Percentiles rank a stretch among this genome's conserved stretches.
Evolutionary conservation across 495 filamentous ascomycete species (phyloP).

Genomic region (Talaromyces ruber): DNA sequence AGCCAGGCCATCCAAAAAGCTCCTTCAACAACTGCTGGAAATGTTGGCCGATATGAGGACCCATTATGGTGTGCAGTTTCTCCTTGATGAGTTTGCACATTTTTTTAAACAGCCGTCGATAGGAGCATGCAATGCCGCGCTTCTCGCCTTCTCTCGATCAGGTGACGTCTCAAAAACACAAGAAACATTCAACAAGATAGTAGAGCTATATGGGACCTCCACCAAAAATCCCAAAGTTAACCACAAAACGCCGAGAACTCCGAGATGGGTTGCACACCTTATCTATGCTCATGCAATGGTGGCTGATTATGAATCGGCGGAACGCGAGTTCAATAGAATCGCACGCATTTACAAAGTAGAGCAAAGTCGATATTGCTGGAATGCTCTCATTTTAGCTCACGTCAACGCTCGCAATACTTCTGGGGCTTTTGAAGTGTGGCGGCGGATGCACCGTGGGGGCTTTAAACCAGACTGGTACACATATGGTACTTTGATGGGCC

Average conservation of each 20-base stretch:
- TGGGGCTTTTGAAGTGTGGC: slow-evolving; percentile 51
- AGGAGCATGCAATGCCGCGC: slow-evolving; percentile 20
- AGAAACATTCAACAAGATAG: slow-evolving; percentile 22
- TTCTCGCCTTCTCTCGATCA: slow-evolving; percentile 22
- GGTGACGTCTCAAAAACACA: slow-evolving; percentile 22
- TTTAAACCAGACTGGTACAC: slow-evolving; percentile 48
- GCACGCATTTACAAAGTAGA: slow-evolving; percentile 40
- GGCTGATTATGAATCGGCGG: slow-evolving; percentile 50
- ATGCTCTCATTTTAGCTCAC: slow-evolving; percentile 69
- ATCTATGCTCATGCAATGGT: slow-evolving; percentile 58
- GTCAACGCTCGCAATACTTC: slow-evolving; percentile 54
- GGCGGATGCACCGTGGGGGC: slow-evolving; percentile 37
- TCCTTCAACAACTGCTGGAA: slow-evolving; percentile 17
- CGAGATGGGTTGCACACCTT: slow-evolving; percentile 34
- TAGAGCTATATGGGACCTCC: slow-evolving; percentile 22
- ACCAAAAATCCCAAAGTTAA: neutral
- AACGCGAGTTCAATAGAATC: slow-evolving; percentile 51
- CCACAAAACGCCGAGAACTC: slow-evolving; percentile 15
- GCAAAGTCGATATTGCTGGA: slow-evolving; percentile 55
- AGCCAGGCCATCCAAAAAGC: slow-evolving; percentile 9
- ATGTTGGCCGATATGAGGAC: slow-evolving; percentile 18
- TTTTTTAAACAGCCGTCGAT: slow-evolving; percentile 20
- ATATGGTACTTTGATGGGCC: slow-evolving; percentile 61
- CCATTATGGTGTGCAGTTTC: slow-evolving; percentile 24
- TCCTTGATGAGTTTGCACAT: slow-evolving; percentile 45